Percentiles rank a stretch among this genome's conserved stretches.
These are phyloP conservation scores for Colletotrichum eremochloae DNA, from an alignment of 2,329 filamentous ascomycete genomes.

Conservation along the genomic window DNA sequence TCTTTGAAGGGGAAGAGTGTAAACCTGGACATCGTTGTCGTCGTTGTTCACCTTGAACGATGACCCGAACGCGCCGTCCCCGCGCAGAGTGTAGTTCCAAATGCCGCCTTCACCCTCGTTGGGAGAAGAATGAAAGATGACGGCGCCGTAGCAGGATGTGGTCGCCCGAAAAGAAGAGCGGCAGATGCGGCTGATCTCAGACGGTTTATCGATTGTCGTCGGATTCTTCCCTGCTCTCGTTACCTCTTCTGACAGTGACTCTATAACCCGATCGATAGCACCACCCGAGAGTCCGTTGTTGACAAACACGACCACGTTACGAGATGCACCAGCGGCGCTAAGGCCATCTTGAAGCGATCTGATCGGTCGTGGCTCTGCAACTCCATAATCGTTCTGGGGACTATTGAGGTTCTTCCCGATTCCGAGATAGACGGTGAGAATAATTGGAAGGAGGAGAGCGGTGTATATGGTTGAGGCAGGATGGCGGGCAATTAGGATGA, in stretches of 20 bases:
- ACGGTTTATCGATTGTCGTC: slow-evolving; percentile 44
- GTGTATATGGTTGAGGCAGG: slow-evolving; percentile 64
- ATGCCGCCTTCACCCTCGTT: slow-evolving; percentile 56
- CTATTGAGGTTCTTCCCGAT: slow-evolving; percentile 88
- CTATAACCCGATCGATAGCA: slow-evolving; percentile 80
- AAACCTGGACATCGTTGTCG: slow-evolving; percentile 74
- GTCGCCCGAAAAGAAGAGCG: slow-evolving; percentile 72
- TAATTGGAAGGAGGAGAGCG: slow-evolving; percentile 70
- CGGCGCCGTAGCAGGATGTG: slow-evolving; percentile 79
- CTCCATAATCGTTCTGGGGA: slow-evolving; percentile 80
- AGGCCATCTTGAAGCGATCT: slow-evolving; percentile 63
- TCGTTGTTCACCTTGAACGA: slow-evolving; percentile 68
- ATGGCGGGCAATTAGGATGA: slow-evolving; percentile 68
- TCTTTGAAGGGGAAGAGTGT: slow-evolving; percentile 76
- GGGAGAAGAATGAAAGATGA: slow-evolving; percentile 78
- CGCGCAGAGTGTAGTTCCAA: slow-evolving; percentile 82
- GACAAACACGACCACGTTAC: slow-evolving; percentile 81
- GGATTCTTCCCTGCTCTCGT: slow-evolving; percentile 47
- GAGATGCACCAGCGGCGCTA: slow-evolving; percentile 43
- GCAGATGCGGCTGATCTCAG: slow-evolving; percentile 62
- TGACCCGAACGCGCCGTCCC: slow-evolving; percentile 69
- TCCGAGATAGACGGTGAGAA: slow-evolving; percentile 70
- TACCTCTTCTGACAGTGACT: slow-evolving; percentile 61
- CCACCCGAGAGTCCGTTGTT: slow-evolving; percentile 79
- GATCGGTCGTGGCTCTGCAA: slow-evolving; percentile 73